These are phyloP conservation scores for Penicillium chermesinum DNA, from an alignment of 495 filamentous ascomycete genomes.

Conservation along the genomic window DNA sequence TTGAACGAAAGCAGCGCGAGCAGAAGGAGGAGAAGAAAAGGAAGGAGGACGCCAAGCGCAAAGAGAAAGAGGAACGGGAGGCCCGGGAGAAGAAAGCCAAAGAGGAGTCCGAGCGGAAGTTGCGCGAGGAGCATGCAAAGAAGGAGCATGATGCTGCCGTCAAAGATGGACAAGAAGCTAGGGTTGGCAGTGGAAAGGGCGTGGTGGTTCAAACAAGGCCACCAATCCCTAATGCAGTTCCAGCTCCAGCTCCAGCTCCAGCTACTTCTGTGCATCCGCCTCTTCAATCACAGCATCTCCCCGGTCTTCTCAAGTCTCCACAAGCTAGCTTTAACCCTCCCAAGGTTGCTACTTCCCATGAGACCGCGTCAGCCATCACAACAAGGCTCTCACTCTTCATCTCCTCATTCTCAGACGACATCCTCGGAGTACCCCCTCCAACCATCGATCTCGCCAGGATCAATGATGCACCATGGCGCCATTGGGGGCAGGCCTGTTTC, in stretches of 20 bases:
- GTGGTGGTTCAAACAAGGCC: no score
- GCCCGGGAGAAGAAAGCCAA: conserved; percentile 60
- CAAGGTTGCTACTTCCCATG: conserved; percentile 74
- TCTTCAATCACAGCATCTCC: conserved; percentile 43
- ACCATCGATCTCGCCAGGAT: conserved; percentile 39
- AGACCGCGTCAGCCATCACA: conserved; percentile 73
- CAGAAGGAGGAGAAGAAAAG: conserved; percentile 70
- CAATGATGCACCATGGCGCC: conserved; percentile 30
- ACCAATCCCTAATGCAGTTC: conserved; percentile 41
- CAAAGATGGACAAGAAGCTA: conserved; percentile 42
- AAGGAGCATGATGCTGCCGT: conserved; percentile 44
- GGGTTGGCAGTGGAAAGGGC: conserved; percentile 44
- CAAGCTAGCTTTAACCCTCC: conserved; percentile 78
- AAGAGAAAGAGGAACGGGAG: conserved; percentile 73
- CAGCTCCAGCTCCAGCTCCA: conserved; percentile 31
- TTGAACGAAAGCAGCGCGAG: conserved; percentile 66
- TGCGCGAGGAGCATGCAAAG: conserved; percentile 56
- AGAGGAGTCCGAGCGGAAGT: conserved; percentile 63
- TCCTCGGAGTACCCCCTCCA: conserved; percentile 34
- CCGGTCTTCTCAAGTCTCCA: conserved; percentile 60
- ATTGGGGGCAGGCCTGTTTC: conserved; percentile 26
- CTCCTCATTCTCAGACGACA: conserved; percentile 48
- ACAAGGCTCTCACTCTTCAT: conserved; percentile 68
- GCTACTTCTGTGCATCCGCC: conserved; percentile 50
- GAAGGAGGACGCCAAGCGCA: conserved; percentile 55